Evolutionary conservation across 352 stramenopile species (phyloP).

Genomic region (Phytophthora pini): DNA sequence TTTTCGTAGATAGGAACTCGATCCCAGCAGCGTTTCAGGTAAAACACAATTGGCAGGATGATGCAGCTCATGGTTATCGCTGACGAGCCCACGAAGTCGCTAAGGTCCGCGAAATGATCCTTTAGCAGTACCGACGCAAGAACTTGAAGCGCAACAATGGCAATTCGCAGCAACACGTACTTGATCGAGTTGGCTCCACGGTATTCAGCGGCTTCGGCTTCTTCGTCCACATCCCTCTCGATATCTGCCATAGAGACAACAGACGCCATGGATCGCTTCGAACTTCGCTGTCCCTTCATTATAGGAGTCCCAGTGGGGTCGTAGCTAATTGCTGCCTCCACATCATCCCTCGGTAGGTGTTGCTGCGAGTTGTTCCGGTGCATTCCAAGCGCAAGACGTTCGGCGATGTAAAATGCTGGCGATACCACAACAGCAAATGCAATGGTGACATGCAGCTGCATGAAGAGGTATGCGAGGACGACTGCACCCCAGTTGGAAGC

Average conservation of each 20-base stretch:
- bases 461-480: constrained; percentile 32
- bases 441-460: constrained; percentile 43
- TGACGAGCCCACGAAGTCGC: constrained; percentile 45
- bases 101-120: constrained; percentile 46
- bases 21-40: constrained; percentile 31
- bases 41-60: constrained; percentile 47
- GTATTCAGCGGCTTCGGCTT: constrained; percentile 30
- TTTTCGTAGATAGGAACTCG: constrained; percentile 43
- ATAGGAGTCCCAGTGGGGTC: constrained; percentile 15
- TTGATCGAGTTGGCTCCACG: constrained; percentile 36
- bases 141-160: constrained; percentile 38
- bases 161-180: constrained; percentile 28
- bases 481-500: constrained; percentile 34
- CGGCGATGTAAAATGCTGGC: constrained; percentile 44
- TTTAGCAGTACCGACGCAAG: constrained; percentile 41
- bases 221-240: constrained; percentile 16
- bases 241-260: constrained; percentile 45
- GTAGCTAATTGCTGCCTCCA: constrained; percentile 20
- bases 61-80: constrained; percentile 50
- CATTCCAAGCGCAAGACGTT: constrained; percentile 16
- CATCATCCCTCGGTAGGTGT: constrained; percentile 4
- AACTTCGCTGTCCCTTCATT: not conserved
- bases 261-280: constrained; percentile 22
- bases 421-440: constrained; percentile 38
- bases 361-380: constrained; percentile 36